phyloP scores from a whole-genome alignment of 2,329 filamentous ascomycete species.

The Thielaviopsis ethacetica region DNA sequence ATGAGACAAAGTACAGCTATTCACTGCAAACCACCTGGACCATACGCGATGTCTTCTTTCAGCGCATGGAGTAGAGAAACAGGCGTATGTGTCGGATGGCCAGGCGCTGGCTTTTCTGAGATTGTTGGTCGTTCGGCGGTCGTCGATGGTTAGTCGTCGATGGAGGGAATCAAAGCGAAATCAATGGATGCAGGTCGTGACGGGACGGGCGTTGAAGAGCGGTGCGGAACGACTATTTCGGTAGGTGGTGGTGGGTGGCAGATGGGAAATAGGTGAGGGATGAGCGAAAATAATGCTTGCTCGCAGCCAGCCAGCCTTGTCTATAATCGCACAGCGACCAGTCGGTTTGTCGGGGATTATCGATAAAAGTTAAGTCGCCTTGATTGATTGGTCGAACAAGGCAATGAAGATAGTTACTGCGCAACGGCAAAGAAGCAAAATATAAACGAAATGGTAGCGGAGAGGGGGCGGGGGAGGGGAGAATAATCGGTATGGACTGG shows the following conservation, averaged over 20 bases:
- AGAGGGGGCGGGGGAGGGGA: neutral
- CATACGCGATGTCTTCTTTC: conserved; percentile 1
- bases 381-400: neutral
- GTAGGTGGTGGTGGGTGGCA: neutral
- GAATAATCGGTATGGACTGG: neutral
- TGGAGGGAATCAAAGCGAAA: neutral
- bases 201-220: neutral
- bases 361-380: neutral
- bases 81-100: neutral
- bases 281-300: neutral
- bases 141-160: neutral
- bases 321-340: neutral
- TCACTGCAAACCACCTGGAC: conserved; percentile 4
- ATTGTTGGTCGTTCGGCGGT: too few relatives aligned
- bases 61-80: conserved; percentile 5
- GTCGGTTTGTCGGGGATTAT: neutral
- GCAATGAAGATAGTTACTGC: neutral
- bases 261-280: neutral
- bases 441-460: neutral
- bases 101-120: neutral
- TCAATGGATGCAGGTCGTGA: neutral
- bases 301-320: neutral
- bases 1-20: conserved; percentile 6
- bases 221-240: neutral
- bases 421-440: neutral